Evolutionary conservation across 2,329 filamentous ascomycete species (phyloP).

Genomic region (Phialophora expanda): DNA sequence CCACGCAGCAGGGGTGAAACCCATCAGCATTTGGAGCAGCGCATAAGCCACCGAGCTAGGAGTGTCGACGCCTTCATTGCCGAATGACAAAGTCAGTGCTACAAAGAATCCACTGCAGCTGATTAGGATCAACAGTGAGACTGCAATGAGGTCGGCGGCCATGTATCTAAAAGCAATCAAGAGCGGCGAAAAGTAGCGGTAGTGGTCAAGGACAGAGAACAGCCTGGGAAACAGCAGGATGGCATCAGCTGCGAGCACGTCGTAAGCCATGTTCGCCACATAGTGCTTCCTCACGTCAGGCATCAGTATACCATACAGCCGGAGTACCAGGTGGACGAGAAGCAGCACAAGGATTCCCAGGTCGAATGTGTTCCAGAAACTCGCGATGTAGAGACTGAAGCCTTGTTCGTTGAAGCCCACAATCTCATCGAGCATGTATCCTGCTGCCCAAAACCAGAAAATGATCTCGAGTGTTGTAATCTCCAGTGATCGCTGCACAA

Average conservation of each 20-base stretch:
- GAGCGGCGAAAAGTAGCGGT: conserved; percentile 93
- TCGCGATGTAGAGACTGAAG: conserved; percentile 95
- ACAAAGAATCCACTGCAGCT: conserved; percentile 94
- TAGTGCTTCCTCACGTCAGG: conserved; percentile 70
- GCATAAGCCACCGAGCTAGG: conserved; percentile 80
- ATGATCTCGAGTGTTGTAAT: conserved; percentile 85
- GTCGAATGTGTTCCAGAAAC: conserved; percentile 96
- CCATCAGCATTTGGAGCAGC: conserved; percentile 93
- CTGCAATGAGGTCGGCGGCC: conserved; percentile 84
- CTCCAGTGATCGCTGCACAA: conserved; percentile 73
- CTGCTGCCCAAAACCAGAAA: conserved; percentile 98
- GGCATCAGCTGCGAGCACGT: conserved; percentile 89
- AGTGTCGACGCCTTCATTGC: conserved; percentile 67
- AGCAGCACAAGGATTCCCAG: conserved; percentile 85
- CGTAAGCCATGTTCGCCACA: conserved; percentile 85
- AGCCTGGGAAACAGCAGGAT: conserved; percentile 87
- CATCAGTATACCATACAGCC: conserved; percentile 84
- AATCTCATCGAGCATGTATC: conserved; percentile 95
- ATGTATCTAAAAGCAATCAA: conserved; percentile 93
- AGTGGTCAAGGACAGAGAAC: conserved; percentile 92
- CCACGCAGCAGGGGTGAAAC: conserved; percentile 94
- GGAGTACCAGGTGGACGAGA: conserved; percentile 86
- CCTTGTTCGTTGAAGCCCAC: conserved; percentile 97
- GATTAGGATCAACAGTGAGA: conserved; percentile 82
- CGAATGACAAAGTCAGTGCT: conserved; percentile 84